Base-by-base conservation (phyloP, 75 land plant genomes). In the Isoetes taiwanensis region DNA sequence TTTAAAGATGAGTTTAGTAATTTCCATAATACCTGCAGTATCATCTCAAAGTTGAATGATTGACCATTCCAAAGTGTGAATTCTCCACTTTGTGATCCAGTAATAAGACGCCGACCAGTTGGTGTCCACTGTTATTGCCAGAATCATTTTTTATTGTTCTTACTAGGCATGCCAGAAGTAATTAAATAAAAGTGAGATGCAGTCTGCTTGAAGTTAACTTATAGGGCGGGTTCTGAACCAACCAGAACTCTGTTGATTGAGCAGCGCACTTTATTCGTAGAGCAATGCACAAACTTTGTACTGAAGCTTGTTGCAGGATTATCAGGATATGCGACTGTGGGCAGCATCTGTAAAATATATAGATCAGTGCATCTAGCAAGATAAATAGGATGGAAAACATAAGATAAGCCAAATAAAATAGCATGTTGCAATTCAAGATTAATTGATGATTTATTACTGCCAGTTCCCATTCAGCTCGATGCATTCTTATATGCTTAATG, bases 31-130 rank as follows among this genome's bases (percentile, higher is more conserved):
- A 89, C 99, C 82, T 94, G 99, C 64, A 94, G 72, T 68, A 94
- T 94, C 99, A 94, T 94, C 69, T 94, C 99, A 75, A 94, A 94
- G 62, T 94, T 94, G 54, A 94, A 94, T 2, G 99, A 85, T 25
- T 78, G 85, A 19, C 99, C 99, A 78, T 94, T 94, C 99, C 99
- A 94, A 9, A 94, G 71, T 30, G 99, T 94, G 41, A 94, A 94
- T 50, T 94, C 99, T 48, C 99, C 99, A 82, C 91, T 94, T 57
- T 88, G 96, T 0, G 99, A 85, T 38, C 99, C 99, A 26, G 99
- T 94, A 32, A 94, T 89, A 14, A 94, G 87, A 11, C 99, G 85
- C 25, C 99, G 82, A 26, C 99, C 99, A 40, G 79, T 79, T 27
- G 99, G 99, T 33, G 91, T 82, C 99, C 99, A 94, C 99, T 94